phyloP scores from a whole-genome alignment of 257 asterid genomes.

The Jacaranda mimosifolia region DNA sequence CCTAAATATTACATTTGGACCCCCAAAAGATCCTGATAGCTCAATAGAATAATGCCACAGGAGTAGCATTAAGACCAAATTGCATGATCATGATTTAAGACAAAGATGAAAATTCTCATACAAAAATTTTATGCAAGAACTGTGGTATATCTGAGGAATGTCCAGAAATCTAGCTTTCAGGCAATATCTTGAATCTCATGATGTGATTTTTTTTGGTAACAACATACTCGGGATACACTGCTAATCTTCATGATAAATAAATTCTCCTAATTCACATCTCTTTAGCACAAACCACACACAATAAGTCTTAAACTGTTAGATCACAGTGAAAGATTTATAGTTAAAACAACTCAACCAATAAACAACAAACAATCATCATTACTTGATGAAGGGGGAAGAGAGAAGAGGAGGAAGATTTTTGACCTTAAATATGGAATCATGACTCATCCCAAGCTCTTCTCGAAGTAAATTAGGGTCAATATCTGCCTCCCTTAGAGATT shows the following conservation, averaged over 20 bases:
- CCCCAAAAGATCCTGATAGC: background rate
- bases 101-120: background rate
- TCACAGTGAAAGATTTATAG: background rate
- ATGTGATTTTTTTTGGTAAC: background rate
- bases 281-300: background rate
- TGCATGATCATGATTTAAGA: constrained; percentile 9
- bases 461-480: constrained; percentile 73
- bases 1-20: background rate
- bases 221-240: background rate
- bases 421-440: constrained; percentile 81
- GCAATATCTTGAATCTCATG: background rate
- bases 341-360: background rate
- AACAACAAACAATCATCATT: background rate
- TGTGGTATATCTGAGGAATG: background rate
- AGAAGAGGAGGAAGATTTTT: constrained; percentile 23
- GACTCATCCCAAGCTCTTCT: constrained; percentile 65
- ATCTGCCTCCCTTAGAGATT: constrained; percentile 51
- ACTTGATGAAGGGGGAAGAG: background rate
- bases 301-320: constrained; percentile 16
- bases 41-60: background rate
- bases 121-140: background rate
- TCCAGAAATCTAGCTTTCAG: background rate
- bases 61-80: background rate
- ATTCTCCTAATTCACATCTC: constrained; percentile 15
- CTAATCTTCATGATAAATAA: background rate